Evolutionary conservation across 192 early-diverging fungal species (phyloP).

Genomic region (Linnemannia elongata): DNA sequence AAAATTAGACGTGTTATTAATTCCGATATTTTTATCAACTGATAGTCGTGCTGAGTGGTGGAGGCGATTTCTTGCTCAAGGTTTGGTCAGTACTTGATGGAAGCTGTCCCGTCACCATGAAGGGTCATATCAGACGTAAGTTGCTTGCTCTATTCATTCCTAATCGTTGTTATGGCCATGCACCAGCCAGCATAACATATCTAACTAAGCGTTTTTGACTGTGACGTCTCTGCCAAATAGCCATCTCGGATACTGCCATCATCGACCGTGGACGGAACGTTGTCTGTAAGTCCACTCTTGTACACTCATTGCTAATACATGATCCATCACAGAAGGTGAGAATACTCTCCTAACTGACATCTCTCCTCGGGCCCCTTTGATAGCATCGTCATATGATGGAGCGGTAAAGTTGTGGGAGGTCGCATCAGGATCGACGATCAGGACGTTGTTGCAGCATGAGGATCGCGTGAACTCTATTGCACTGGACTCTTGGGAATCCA

Average conservation of each 20-base stretch:
- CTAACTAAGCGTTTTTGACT: neutral
- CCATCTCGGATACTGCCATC: constrained; percentile 76
- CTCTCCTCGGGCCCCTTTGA: neutral
- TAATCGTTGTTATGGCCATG: neutral
- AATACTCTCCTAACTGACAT: neutral
- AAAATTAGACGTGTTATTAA: neutral
- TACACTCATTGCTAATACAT: neutral
- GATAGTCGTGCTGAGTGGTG: constrained; percentile 75
- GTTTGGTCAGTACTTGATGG: constrained; percentile 85
- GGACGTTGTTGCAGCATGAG: constrained; percentile 42
- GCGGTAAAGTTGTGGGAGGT: constrained; percentile 71
- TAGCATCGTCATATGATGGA: constrained; percentile 70
- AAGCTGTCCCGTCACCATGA: constrained; percentile 78
- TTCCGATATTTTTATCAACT: too few relatives aligned
- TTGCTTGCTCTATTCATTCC: neutral
- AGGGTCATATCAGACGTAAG: constrained; percentile 72
- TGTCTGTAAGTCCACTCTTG: constrained; percentile 61
- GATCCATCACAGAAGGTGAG: neutral
- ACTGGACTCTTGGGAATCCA: constrained; percentile 34
- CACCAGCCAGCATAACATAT: neutral
- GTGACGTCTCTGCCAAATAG: neutral
- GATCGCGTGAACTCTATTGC: constrained; percentile 56
- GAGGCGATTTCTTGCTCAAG: constrained; percentile 74
- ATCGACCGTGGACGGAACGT: constrained; percentile 77
- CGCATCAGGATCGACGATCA: constrained; percentile 61